These are phyloP conservation scores for Phialophora verrucosa DNA, from an alignment of 2,329 filamentous ascomycete genomes.

Conservation along the genomic window DNA sequence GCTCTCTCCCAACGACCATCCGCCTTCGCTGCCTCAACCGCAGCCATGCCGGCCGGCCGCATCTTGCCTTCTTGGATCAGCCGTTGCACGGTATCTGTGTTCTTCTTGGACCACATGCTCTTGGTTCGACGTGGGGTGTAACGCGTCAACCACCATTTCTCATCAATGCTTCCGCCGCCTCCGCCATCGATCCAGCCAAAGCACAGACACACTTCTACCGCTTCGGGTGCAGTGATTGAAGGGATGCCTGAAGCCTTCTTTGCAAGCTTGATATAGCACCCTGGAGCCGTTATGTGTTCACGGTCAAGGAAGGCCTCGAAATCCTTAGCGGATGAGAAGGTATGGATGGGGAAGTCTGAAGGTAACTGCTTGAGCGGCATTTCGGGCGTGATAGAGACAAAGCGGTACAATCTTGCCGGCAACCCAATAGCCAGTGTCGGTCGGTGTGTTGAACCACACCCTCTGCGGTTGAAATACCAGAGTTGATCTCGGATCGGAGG, in stretches of 20 bases:
- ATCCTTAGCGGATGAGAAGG: slow-evolving; percentile 40
- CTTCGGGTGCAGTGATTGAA: slow-evolving; percentile 56
- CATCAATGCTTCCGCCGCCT: slow-evolving; percentile 55
- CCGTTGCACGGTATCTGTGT: slow-evolving; percentile 58
- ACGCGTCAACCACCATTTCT: slow-evolving; percentile 58
- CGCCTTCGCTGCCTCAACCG: slow-evolving; percentile 61
- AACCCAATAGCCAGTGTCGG: neutral
- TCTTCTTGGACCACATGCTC: slow-evolving; percentile 66
- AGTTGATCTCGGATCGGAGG: neutral
- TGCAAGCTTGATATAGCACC: slow-evolving; percentile 57
- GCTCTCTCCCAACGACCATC: slow-evolving; percentile 66
- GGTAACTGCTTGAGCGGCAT: slow-evolving; percentile 32
- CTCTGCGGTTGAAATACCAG: neutral
- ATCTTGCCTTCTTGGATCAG: slow-evolving; percentile 58
- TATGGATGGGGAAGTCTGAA: slow-evolving; percentile 41
- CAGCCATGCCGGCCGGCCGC: slow-evolving; percentile 54
- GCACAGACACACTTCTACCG: slow-evolving; percentile 63
- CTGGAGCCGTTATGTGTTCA: slow-evolving; percentile 45
- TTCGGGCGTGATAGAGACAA: neutral
- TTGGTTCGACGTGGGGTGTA: slow-evolving; percentile 63
- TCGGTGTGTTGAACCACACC: neutral
- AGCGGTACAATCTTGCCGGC: neutral
- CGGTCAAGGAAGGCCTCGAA: slow-evolving; percentile 52
- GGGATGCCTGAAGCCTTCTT: slow-evolving; percentile 55
- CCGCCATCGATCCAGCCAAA: slow-evolving; percentile 68